Evolutionary conservation across 1,139 yeast species (phyloP), one percentile per base, ranked within the genome.

Genomic region (Kodamaea suecica): DNA sequence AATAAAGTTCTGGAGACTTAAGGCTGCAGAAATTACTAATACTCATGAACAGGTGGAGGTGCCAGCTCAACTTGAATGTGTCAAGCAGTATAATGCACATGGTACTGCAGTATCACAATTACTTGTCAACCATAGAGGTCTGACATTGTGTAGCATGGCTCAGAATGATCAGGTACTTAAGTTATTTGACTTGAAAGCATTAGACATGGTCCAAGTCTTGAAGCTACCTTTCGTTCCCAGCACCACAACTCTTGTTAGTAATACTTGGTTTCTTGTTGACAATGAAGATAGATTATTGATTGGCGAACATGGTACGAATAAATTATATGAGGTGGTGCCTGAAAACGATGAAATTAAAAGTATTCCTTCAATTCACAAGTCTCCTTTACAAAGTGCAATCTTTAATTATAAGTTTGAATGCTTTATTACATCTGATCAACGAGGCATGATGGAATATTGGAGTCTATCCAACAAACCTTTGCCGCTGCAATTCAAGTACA

Each of bases 391-490:
- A 1, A 39, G 49, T 8, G 37, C 71, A 10, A 46, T 42, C 1
- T 70, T 49, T 50, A 63, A 62, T 38, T 24, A 47, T 3, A 44
- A 41, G 29, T 50, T 53, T 35, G 46, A 59, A 16, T 62, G 67
- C 38, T 53, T 62, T n/a, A 48, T 73, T 3, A 62, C 73, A 1
- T 44, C 53, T 3, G 78, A 73, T 41, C 40, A 36, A 2, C 43
- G 47, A 16, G 77, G 78, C 2, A 59, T 67, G 48, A 45, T 73
- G 8, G 78, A 73, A 48, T 65, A 67, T 39, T 73, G 78, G 78
- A 30, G 31, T 4, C 28, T 33, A n/a, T 26, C 27, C 5, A 30
- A 30, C n/a, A 28, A 16, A 5, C 39, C 38, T 2, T 10, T 13
- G 5, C 17, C 15, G 14, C 48, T 55, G 8, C 45, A 45, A 8